Percentiles rank a stretch among this genome's conserved stretches.
Conservation (phyloP, 2,329 filamentous ascomycete species). For the Apiospora phragmitis region DNA sequence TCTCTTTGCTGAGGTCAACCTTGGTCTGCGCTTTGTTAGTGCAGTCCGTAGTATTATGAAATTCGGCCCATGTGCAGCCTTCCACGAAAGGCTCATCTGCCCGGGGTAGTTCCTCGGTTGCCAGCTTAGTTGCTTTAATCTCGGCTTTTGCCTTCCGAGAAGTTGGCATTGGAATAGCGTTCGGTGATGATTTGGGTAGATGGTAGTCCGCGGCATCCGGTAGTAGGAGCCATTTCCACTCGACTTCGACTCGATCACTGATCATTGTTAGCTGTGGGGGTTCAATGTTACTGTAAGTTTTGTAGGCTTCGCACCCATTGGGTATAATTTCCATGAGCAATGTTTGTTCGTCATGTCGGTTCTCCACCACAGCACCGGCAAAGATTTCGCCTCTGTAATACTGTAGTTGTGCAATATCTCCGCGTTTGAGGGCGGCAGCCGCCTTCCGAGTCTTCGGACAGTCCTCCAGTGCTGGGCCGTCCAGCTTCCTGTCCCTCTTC, state of each 20-base stretch:
- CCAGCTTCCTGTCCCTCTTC: constrained; percentile 77
- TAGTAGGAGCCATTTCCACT: constrained; percentile 82
- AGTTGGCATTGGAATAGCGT: constrained; percentile 69
- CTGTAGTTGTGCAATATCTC: constrained; percentile 86
- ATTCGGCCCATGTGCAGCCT: constrained; percentile 77
- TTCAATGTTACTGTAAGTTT: constrained; percentile 8
- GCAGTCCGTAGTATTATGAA: constrained; percentile 62
- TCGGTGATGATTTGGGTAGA: constrained; percentile 72
- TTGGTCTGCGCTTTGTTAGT: constrained; percentile 63
- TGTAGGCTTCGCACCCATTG: constrained; percentile 59
- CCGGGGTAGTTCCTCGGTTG: constrained; percentile 61
- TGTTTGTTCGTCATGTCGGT: constrained; percentile 71
- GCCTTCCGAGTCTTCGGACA: constrained; percentile 68
- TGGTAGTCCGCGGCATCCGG: constrained; percentile 69
- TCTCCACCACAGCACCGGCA: constrained; percentile 85
- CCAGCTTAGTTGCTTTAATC: constrained; percentile 64
- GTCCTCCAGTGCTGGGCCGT: constrained; percentile 68
- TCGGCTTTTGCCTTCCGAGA: constrained; percentile 64
- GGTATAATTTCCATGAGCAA: constrained; percentile 82
- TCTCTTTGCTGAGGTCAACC: constrained; percentile 69
- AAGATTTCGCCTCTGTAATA: constrained; percentile 84
- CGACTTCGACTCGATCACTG: constrained; percentile 74
- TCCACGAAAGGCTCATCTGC: constrained; percentile 68
- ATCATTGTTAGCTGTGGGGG: constrained; percentile 39
- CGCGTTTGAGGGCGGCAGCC: constrained; percentile 66